These are phyloP conservation scores for Taiozyma sp. DNA, from an alignment of 1,139 yeast species.

Conservation along the genomic window DNA sequence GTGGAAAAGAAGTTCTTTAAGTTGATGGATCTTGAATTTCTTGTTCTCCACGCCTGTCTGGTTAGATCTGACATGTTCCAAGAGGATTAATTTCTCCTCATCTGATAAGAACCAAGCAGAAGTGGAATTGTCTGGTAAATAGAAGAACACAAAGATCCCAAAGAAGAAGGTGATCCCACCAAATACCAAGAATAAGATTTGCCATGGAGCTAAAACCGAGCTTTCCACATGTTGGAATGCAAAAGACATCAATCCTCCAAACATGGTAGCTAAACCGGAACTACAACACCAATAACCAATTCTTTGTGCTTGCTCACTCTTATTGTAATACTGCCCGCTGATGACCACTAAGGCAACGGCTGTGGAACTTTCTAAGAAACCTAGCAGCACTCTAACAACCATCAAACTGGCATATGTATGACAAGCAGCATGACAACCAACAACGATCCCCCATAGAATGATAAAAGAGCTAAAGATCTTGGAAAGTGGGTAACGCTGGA, in stretches of 20 bases:
- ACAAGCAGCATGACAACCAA: constrained; percentile 48
- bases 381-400: constrained; percentile 47
- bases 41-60: constrained; percentile 44
- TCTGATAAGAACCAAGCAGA: constrained; percentile 33
- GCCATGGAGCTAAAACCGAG: constrained; percentile 31
- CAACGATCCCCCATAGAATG: constrained; percentile 46
- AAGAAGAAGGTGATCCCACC: constrained; percentile 41
- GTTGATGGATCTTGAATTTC: constrained; percentile 35
- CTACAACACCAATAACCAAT: constrained; percentile 47
- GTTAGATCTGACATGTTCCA: constrained; percentile 35
- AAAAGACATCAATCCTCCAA: constrained; percentile 54
- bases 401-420: constrained; percentile 44
- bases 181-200: constrained; percentile 37
- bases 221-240: constrained; percentile 31
- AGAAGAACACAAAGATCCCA: constrained; percentile 37
- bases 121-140: constrained; percentile 41
- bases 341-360: constrained; percentile 59
- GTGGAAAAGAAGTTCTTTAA: constrained; percentile 38
- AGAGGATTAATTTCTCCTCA: constrained; percentile 37
- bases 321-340: constrained; percentile 49
- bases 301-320: constrained; percentile 48
- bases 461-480: constrained; percentile 43
- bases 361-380: constrained; percentile 50
- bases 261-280: constrained; percentile 48
- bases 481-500: constrained; percentile 52